Base-by-base conservation (phyloP, 352 stramenopile genomes). In the Lagenidium giganteum region DNA sequence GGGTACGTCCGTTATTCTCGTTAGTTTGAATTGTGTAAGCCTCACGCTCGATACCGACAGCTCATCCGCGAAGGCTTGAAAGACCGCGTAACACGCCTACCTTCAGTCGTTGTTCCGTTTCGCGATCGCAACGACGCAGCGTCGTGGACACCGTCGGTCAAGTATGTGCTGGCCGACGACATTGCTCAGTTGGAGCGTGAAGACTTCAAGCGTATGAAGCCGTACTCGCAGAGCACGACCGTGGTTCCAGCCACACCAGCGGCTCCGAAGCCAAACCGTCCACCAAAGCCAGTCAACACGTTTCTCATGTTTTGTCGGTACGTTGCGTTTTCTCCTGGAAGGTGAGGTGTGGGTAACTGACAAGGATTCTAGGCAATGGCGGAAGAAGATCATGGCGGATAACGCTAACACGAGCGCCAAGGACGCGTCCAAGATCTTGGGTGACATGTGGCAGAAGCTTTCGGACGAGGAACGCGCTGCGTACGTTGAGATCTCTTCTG, bases 381-480 rank as follows among this genome's bases (percentile, higher is more conserved):
- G 78, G 18, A 90, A 90, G 58, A 84, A 82, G 53, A 84, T 90
- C 47, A 87, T 90, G 78, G 64, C 56, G 17, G 66, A 84, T 18
- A 68, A 87, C 47, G 68, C 68, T 23, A 81, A 69, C 47, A 82
- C 70, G 8, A 91, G 64, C 20, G 79, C 79, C 11, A 91, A 91
- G 30, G 79, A 88, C 54, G 75, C 79, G 29, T 91, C 79, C 11
- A 88, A 85, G 47, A 80, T 91, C 41, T 54, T 91, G 14, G 79
- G 79, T 21, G 79, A 88, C 44, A 91, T 88, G 73, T 91, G 79
- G 79, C 72, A 91, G 41, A 91, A 91, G 37, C 55, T 91, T 8
- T 82, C 68, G 8, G 79, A 91, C 42, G 66, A 88, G 34, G 59
- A 91, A 46, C 75, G 75, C 16, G 79, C 79, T 74, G 44, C 24